These are phyloP conservation scores for Amphicarpaea edgeworthii DNA, from an alignment of 306 rosid genomes.

Conservation along the genomic window DNA sequence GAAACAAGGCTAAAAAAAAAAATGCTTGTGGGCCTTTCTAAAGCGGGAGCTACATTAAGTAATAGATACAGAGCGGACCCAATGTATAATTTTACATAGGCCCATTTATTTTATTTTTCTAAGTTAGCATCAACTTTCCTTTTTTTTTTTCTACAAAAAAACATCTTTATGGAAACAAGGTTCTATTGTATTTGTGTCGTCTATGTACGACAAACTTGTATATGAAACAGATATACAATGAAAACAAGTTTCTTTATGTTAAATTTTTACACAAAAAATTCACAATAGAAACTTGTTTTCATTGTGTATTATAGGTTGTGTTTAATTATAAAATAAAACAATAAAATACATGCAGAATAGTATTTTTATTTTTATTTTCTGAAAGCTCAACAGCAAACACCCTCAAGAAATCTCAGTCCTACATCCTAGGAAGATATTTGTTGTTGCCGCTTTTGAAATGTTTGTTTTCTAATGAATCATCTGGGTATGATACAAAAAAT, in stretches of 20 bases:
- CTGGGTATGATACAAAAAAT: neutral
- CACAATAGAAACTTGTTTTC: too few relatives aligned
- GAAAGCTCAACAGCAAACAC: too few relatives aligned
- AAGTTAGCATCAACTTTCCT: neutral
- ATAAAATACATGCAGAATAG: too few relatives aligned
- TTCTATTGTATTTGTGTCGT: too few relatives aligned
- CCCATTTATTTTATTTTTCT: neutral
- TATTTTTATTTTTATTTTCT: too few relatives aligned
- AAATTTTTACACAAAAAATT: too few relatives aligned
- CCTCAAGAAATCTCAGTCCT: neutral
- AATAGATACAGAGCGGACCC: neutral
- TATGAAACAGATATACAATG: too few relatives aligned
- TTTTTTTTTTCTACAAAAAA: neutral
- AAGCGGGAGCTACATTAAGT: neutral
- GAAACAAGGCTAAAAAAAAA: neutral
- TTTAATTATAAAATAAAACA: too few relatives aligned
- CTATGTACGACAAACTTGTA: too few relatives aligned
- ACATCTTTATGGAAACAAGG: neutral
- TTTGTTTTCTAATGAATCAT: neutral
- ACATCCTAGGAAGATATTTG: neutral
- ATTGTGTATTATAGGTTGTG: too few relatives aligned
- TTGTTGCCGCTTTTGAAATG: constrained; percentile 8
- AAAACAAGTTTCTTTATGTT: too few relatives aligned
- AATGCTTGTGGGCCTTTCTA: neutral
- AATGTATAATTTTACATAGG: neutral